These are phyloP conservation scores for Zanthoxylum bungeanum DNA, from an alignment of 345 rosid species.

Conservation along the genomic window DNA sequence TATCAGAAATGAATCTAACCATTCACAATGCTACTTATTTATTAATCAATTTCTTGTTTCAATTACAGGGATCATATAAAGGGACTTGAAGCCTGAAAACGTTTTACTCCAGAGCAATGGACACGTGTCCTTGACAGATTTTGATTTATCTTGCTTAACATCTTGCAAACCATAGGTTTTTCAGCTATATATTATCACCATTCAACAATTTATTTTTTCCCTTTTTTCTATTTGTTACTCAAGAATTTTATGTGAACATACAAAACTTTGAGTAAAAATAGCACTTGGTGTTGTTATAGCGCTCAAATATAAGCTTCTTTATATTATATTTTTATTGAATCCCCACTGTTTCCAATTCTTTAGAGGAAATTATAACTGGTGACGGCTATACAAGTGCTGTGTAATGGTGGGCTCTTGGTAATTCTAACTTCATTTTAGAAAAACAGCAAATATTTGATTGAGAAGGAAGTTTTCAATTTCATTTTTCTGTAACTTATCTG, in stretches of 20 bases:
- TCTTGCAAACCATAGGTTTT: slow-evolving; percentile 89
- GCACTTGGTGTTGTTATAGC: too few relatives aligned
- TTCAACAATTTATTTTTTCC: neutral
- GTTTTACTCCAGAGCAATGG: slow-evolving; percentile 75
- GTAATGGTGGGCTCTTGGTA: slow-evolving; percentile 99
- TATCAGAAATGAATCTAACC: neutral
- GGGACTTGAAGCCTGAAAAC: slow-evolving; percentile 92
- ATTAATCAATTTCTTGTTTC: neutral
- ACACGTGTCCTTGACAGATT: slow-evolving; percentile 79
- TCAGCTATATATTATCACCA: neutral
- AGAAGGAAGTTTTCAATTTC: neutral
- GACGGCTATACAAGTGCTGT: slow-evolving; percentile 96
- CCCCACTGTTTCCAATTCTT: slow-evolving; percentile 2
- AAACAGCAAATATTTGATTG: neutral
- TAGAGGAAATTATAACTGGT: slow-evolving; percentile 83
- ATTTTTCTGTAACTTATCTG: neutral
- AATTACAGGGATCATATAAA: slow-evolving; percentile 74
- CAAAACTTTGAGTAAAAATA: too few relatives aligned
- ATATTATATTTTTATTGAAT: neutral
- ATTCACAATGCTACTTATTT: neutral
- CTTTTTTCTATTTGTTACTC: neutral
- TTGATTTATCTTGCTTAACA: slow-evolving; percentile 91
- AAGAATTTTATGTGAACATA: neutral
- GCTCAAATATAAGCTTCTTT: too few relatives aligned
- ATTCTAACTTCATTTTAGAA: slow-evolving; percentile 4